These are phyloP conservation scores for Tilletia setariae DNA, from an alignment of 1,284 basidiomycete genomes.

Conservation along the genomic window DNA sequence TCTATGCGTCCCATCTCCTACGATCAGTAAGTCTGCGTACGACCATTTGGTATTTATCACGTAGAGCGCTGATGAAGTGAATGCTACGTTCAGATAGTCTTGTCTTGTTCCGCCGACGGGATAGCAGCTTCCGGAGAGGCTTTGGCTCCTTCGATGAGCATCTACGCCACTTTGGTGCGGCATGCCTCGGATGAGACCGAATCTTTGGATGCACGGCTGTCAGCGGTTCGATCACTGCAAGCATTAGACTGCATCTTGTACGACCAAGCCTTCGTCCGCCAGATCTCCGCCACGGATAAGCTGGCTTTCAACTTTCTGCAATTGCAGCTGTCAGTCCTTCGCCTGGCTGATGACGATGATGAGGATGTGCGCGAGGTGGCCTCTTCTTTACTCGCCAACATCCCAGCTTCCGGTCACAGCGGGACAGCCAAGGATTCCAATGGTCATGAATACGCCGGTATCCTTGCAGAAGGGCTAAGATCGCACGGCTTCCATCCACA, in stretches of 20 bases:
- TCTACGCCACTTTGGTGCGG: neutral
- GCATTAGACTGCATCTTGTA: neutral
- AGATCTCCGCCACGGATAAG: neutral
- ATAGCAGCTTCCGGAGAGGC: too few relatives aligned
- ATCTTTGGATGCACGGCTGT: neutral
- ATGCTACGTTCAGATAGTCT: neutral
- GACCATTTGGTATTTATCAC: neutral
- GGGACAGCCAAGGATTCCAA: too few relatives aligned
- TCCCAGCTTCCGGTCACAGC: too few relatives aligned
- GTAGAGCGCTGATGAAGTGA: neutral
- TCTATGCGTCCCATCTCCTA: neutral
- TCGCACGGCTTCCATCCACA: neutral
- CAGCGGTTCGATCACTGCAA: neutral
- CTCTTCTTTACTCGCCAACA: neutral
- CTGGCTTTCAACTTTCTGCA: neutral
- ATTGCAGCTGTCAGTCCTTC: neutral
- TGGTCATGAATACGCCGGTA: too few relatives aligned
- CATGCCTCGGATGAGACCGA: slow-evolving; percentile 1
- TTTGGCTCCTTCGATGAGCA: too few relatives aligned
- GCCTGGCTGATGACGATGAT: slow-evolving; percentile 8
- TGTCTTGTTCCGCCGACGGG: neutral
- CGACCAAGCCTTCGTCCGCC: neutral
- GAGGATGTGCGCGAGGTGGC: neutral
- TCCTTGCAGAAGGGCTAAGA: too few relatives aligned
- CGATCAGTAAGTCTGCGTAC: neutral